Evolutionary conservation across 2,329 filamentous ascomycete species (phyloP).

Genomic region (Colletotrichum godetiae): DNA sequence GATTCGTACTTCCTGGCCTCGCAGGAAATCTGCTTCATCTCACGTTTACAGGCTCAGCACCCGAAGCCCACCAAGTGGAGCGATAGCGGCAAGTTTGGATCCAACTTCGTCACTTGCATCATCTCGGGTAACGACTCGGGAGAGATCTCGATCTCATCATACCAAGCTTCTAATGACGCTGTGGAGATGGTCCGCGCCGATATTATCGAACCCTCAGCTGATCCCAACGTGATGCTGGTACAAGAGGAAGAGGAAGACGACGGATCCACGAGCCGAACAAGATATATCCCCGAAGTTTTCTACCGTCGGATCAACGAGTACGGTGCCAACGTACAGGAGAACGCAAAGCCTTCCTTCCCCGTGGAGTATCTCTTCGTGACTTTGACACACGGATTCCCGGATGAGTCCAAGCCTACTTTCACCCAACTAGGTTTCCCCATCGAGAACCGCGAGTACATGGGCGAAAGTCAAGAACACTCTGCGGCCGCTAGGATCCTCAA

Average conservation of each 20-base stretch:
- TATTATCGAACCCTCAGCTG: conserved; percentile 93
- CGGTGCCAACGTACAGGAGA: conserved; percentile 94
- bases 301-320: conserved; percentile 97
- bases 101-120: conserved; percentile 96
- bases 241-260: conserved; percentile 91
- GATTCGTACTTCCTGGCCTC: conserved; percentile 96
- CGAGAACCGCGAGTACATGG: conserved; percentile 89
- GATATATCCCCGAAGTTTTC: conserved; percentile 98
- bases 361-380: conserved; percentile 97
- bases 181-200: conserved; percentile 98
- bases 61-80: conserved; percentile 97
- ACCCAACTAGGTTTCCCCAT: conserved; percentile 82
- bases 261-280: conserved; percentile 72
- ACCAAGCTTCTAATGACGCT: conserved; percentile 94
- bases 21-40: conserved; percentile 89
- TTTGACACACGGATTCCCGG: conserved; percentile 95
- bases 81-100: conserved; percentile 92
- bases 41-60: conserved; percentile 86
- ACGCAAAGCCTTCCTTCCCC: conserved; percentile 94
- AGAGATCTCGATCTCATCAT: conserved; percentile 88
- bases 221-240: conserved; percentile 93
- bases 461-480: conserved; percentile 84
- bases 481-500: conserved; percentile 77
- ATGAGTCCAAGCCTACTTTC: conserved; percentile 81
- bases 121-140: conserved; percentile 92